These are phyloP conservation scores for Populus pruinosa DNA, from an alignment of 345 rosid species.

Conservation along the genomic window DNA sequence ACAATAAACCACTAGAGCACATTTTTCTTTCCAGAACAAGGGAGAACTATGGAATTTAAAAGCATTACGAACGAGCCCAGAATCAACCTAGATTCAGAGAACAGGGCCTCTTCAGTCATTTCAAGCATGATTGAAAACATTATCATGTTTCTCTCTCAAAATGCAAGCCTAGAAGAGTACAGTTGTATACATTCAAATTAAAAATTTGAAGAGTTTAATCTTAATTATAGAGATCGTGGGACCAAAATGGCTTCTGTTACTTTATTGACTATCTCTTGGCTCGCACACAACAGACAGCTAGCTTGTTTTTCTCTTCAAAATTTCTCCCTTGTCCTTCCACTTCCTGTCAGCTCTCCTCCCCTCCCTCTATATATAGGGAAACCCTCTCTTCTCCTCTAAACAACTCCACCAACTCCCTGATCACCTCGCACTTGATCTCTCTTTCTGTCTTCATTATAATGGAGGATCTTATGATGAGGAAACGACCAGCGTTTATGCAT, in stretches of 20 bases:
- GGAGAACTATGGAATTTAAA: neutral
- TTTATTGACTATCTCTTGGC: conserved; percentile 17
- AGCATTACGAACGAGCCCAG: neutral
- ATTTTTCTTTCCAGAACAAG: neutral
- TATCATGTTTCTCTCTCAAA: neutral
- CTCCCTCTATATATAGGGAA: conserved; percentile 21
- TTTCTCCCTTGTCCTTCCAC: neutral
- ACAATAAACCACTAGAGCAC: neutral
- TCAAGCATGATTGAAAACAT: neutral
- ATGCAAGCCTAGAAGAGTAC: neutral
- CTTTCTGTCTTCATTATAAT: conserved; percentile 29
- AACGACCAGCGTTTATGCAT: conserved; percentile 12
- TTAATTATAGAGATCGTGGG: neutral
- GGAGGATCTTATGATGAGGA: conserved; percentile 41
- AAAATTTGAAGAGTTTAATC: neutral
- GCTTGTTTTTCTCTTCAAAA: conserved; percentile 8
- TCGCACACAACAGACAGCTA: conserved; percentile 22
- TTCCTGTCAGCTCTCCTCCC: neutral
- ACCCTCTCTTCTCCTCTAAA: conserved; percentile 12
- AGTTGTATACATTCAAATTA: neutral
- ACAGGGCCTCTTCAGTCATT: neutral
- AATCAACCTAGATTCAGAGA: neutral
- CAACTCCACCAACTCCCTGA: conserved; percentile 35
- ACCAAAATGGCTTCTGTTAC: conserved; percentile 11
- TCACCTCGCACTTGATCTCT: neutral